Conservation (phyloP, 2,329 filamentous ascomycete genomes). For the Thielaviopsis populi region DNA sequence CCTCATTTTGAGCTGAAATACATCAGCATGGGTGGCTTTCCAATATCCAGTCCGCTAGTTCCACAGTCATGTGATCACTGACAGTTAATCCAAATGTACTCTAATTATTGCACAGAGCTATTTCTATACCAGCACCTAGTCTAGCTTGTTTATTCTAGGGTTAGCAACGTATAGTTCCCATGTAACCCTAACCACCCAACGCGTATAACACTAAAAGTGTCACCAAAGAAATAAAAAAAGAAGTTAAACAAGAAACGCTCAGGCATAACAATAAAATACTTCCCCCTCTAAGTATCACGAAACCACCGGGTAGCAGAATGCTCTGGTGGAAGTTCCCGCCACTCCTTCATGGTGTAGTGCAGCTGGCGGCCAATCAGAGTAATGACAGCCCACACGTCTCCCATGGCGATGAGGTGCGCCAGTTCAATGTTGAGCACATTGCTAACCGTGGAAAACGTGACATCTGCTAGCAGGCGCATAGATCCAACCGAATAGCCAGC, state of each 20-base stretch:
- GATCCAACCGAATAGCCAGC: neutral
- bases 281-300: neutral
- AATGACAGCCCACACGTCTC: constrained; percentile 12
- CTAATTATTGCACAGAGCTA: no score
- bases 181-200: neutral
- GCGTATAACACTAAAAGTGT: neutral
- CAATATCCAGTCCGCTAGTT: no score
- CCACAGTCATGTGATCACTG: no score
- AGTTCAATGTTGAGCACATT: constrained; percentile 28
- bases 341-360: constrained; percentile 14
- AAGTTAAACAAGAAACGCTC: neutral
- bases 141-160: no score
- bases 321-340: constrained; percentile 7
- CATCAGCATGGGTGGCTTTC: no score
- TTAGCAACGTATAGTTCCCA: no score
- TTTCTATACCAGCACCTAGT: no score
- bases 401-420: constrained; percentile 11
- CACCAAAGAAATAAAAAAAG: neutral
- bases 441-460: constrained; percentile 8
- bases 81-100: no score
- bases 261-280: neutral
- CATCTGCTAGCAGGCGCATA: constrained; percentile 18
- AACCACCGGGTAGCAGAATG: neutral
- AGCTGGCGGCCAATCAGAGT: constrained; percentile 10
- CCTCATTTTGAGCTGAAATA: no score